Percentiles rank a stretch among this genome's conserved stretches.
phyloP scores from a whole-genome alignment of 108 stramenopile species.

The Skeletonema potamos region DNA sequence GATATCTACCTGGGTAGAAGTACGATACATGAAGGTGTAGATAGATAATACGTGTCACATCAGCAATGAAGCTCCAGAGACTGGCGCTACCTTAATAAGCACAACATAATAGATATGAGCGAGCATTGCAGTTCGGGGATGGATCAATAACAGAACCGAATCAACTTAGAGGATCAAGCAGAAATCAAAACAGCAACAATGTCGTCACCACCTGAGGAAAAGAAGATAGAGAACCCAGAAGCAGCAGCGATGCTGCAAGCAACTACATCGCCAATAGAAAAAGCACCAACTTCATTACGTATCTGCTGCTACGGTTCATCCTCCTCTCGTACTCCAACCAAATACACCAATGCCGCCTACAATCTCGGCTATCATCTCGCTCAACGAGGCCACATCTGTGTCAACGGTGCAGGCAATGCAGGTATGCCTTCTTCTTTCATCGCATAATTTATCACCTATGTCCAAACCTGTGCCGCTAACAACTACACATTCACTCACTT shows the following conservation, averaged over 20 bases:
- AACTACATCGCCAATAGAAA: background rate
- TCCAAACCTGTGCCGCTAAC: too few relatives aligned
- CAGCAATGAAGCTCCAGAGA: too few relatives aligned
- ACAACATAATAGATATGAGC: too few relatives aligned
- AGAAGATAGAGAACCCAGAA: background rate
- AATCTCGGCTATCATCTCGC: slow-evolving; percentile 70
- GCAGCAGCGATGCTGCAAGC: background rate
- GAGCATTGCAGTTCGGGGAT: too few relatives aligned
- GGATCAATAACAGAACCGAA: background rate
- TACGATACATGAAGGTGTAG: too few relatives aligned
- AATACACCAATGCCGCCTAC: slow-evolving; percentile 66
- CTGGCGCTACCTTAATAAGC: too few relatives aligned
- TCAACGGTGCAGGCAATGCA: slow-evolving; percentile 85
- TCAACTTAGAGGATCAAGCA: too few relatives aligned
- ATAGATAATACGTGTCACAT: too few relatives aligned
- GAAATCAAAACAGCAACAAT: background rate
- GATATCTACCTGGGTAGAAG: too few relatives aligned
- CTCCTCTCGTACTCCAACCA: slow-evolving; percentile 62
- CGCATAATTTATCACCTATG: too few relatives aligned
- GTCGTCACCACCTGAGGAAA: background rate
- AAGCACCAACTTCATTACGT: slow-evolving; percentile 44
- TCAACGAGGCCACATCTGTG: slow-evolving; percentile 75
- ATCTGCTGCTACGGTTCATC: slow-evolving; percentile 86
- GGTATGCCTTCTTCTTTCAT: too few relatives aligned
- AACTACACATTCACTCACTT: background rate